These are phyloP conservation scores for Gleditsia sinensis DNA, from an alignment of 306 rosid genomes.

Conservation along the genomic window DNA sequence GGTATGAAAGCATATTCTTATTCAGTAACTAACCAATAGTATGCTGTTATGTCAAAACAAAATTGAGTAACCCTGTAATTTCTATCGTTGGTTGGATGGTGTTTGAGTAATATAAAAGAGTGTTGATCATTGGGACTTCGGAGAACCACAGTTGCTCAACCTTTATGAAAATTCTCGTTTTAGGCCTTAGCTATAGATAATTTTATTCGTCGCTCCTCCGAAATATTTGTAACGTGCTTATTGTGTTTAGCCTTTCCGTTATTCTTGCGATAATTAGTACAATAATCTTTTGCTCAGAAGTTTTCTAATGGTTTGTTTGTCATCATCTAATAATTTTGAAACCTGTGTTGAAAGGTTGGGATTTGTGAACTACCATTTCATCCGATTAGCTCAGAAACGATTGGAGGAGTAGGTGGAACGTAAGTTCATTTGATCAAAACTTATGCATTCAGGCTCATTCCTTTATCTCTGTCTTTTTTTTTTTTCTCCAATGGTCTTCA, in stretches of 20 bases:
- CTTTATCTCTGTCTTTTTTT: background rate
- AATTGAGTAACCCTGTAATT: background rate
- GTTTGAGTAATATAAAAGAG: no score
- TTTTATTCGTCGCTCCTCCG: background rate
- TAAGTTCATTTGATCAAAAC: constrained; percentile 44
- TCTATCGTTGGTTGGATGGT: no score
- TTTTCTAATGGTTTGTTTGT: constrained; percentile 25
- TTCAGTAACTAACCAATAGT: background rate
- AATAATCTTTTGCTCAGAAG: constrained; percentile 7
- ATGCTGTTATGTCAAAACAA: background rate
- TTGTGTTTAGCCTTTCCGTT: background rate
- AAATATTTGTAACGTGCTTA: background rate
- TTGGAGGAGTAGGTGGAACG: constrained; percentile 99
- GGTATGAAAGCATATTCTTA: constrained; percentile 42
- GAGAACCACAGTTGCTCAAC: no score
- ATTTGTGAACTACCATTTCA: constrained; percentile 94
- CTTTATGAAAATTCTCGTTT: background rate
- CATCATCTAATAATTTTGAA: constrained; percentile 25
- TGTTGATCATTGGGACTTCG: no score
- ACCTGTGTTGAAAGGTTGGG: constrained; percentile 62
- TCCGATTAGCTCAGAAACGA: constrained; percentile 80
- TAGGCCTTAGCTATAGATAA: background rate
- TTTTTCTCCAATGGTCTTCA: background rate
- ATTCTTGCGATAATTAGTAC: background rate
- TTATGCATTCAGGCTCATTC: background rate